Conservation (phyloP, 169 alveolate genomes). For the Eimeria maxima region DNA sequence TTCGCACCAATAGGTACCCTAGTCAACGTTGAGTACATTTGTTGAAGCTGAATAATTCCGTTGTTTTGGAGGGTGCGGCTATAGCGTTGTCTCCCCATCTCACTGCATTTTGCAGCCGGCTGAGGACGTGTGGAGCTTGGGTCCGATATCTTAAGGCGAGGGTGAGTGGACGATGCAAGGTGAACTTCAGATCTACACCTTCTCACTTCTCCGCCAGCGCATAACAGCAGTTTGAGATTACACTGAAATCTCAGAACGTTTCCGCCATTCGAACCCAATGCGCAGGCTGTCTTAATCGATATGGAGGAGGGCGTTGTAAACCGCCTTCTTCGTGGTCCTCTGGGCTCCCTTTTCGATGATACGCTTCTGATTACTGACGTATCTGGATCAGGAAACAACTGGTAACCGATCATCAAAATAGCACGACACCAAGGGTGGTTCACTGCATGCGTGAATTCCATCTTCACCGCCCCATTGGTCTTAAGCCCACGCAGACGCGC, state of each 20-base stretch:
- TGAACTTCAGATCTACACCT: neutral
- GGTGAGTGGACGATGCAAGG: neutral
- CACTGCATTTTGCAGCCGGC: slow-evolving; percentile 11
- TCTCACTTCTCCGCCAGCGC: neutral
- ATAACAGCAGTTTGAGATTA: neutral
- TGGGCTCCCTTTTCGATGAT: slow-evolving; percentile 95
- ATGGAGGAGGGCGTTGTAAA: slow-evolving; percentile 98
- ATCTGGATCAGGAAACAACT: slow-evolving; percentile 98
- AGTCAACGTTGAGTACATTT: neutral
- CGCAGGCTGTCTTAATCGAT: slow-evolving; percentile 96
- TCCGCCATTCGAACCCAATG: neutral
- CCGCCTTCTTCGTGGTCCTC: slow-evolving; percentile 94
- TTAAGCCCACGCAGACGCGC: neutral
- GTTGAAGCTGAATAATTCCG: neutral
- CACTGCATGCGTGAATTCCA: neutral
- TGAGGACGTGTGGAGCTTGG: slow-evolving; percentile 5
- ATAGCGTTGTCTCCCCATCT: neutral
- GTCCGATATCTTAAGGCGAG: slow-evolving; percentile 33
- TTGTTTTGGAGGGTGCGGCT: neutral
- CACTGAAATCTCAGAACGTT: neutral
- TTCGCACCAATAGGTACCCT: slow-evolving; percentile 37
- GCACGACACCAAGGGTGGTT: slow-evolving; percentile 80
- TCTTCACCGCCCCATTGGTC: neutral
- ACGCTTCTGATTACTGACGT: slow-evolving; percentile 95
- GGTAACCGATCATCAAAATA: slow-evolving; percentile 90